Conservation (phyloP, 345 rosid genomes). For the Eucalyptus sp. region DNA sequence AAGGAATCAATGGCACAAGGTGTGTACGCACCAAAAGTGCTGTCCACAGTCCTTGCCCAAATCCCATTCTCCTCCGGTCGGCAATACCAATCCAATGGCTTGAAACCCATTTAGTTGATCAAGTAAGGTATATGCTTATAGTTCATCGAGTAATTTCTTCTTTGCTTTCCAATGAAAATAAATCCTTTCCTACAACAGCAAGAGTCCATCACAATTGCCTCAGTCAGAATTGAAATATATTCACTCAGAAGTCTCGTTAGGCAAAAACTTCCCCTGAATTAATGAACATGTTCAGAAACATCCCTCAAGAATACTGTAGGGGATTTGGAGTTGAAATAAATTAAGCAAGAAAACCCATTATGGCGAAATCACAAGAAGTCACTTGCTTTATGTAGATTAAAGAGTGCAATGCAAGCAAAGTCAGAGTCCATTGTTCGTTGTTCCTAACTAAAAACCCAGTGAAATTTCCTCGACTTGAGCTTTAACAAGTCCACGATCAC, state of each 20-base stretch:
- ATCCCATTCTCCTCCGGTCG: slow-evolving; percentile 44
- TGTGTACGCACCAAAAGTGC: slow-evolving; percentile 66
- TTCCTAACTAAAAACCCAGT: neutral
- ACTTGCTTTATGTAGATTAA: neutral
- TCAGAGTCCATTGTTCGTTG: neutral
- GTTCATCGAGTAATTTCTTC: neutral
- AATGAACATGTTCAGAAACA: neutral
- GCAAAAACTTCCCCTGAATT: neutral
- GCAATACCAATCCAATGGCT: slow-evolving; percentile 70
- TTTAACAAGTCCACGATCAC: neutral
- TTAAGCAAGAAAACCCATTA: neutral
- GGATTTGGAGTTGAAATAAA: neutral
- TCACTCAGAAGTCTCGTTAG: neutral
- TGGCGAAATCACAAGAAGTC: neutral
- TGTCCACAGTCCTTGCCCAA: slow-evolving; percentile 45
- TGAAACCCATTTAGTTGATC: slow-evolving; percentile 37
- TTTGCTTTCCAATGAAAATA: neutral
- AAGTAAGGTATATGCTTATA: neutral
- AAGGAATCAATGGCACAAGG: slow-evolving; percentile 66
- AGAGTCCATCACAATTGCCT: neutral
- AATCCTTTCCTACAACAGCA: neutral
- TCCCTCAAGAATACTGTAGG: neutral
- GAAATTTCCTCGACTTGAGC: neutral
- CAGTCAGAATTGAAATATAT: neutral
- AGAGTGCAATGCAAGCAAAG: neutral